phyloP scores from a whole-genome alignment of 139 green algal genomes.

The Picochlorum costavermella region DNA sequence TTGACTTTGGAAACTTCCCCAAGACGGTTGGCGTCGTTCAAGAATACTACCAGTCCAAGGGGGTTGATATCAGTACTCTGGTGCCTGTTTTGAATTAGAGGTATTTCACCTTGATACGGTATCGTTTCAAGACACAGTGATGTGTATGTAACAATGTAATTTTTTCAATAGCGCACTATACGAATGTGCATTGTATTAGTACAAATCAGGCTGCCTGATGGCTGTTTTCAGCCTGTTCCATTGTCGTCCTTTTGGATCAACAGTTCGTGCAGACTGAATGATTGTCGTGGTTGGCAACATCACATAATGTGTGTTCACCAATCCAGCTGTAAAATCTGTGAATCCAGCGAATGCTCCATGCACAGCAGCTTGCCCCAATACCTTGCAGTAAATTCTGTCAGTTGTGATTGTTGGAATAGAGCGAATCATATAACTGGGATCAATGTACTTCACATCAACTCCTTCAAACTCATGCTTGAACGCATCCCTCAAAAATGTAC shows the following conservation, averaged over 20 bases:
- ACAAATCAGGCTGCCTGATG: constrained; percentile 69
- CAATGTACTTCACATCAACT: constrained; percentile 91
- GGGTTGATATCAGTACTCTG: not conserved
- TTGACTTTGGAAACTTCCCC: not conserved
- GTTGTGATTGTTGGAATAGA: constrained; percentile 80
- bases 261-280: constrained; percentile 52
- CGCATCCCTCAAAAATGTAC: constrained; percentile 58
- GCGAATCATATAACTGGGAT: constrained; percentile 89
- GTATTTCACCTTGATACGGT: too few species aligned
- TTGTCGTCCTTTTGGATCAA: constrained; percentile 35
- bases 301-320: constrained; percentile 78
- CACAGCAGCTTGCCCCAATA: constrained; percentile 89
- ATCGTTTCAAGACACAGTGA: too few species aligned
- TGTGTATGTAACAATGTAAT: not conserved
- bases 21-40: not conserved
- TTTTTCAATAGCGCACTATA: too few species aligned
- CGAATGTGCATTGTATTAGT: not conserved
- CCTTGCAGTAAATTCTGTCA: constrained; percentile 89
- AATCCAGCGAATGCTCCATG: constrained; percentile 91
- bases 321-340: constrained; percentile 83
- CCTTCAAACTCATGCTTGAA: constrained; percentile 68
- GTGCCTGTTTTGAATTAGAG: too few species aligned
- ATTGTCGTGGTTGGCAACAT: constrained; percentile 77
- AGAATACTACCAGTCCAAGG: not conserved
- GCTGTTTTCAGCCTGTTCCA: constrained; percentile 63